Percentiles rank a stretch among this genome's conserved stretches.
Evolutionary conservation across 1,139 yeast species (phyloP).

Genomic region (Geotrichum fermentans): DNA sequence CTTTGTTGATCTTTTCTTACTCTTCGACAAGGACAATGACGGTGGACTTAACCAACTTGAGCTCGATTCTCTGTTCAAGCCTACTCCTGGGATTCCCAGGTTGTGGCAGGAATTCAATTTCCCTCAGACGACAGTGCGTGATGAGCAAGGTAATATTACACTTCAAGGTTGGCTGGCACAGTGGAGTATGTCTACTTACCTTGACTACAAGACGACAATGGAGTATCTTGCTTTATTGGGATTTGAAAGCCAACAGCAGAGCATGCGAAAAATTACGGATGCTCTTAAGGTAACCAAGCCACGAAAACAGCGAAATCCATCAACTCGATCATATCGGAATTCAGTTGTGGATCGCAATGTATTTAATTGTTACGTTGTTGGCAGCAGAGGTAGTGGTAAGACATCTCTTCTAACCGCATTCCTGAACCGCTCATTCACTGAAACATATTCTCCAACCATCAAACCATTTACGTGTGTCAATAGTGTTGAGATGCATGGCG

Average conservation of each 20-base stretch:
- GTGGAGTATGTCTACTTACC: conserved; percentile 92
- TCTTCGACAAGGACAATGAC: conserved; percentile 90
- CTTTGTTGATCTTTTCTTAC: conserved; percentile 78
- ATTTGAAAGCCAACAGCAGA: conserved; percentile 47
- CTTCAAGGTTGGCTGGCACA: conserved; percentile 98
- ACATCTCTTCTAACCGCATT: conserved; percentile 78
- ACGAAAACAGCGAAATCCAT: conserved; percentile 49
- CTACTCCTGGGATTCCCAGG: conserved; percentile 89
- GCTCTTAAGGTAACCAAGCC: conserved; percentile 83
- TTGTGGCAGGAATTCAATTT: conserved; percentile 82
- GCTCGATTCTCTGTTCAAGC: conserved; percentile 60
- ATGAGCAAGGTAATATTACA: conserved; percentile 83
- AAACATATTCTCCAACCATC: conserved; percentile 73
- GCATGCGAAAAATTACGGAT: conserved; percentile 42
- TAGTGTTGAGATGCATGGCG: conserved; percentile 91
- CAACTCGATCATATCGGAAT: conserved; percentile 58
- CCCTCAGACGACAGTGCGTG: conserved; percentile 81
- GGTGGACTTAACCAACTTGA: conserved; percentile 84
- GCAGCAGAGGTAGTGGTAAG: conserved; percentile 80
- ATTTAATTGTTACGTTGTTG: conserved; percentile 81
- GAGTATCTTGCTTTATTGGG: conserved; percentile 89
- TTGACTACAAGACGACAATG: conserved; percentile 76
- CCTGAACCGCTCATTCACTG: conserved; percentile 67
- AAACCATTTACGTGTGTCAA: conserved; percentile 79
- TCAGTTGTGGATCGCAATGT: conserved; percentile 79